phyloP scores from a whole-genome alignment of 2,329 filamentous ascomycete genomes.

The Clonostachys chloroleuca region DNA sequence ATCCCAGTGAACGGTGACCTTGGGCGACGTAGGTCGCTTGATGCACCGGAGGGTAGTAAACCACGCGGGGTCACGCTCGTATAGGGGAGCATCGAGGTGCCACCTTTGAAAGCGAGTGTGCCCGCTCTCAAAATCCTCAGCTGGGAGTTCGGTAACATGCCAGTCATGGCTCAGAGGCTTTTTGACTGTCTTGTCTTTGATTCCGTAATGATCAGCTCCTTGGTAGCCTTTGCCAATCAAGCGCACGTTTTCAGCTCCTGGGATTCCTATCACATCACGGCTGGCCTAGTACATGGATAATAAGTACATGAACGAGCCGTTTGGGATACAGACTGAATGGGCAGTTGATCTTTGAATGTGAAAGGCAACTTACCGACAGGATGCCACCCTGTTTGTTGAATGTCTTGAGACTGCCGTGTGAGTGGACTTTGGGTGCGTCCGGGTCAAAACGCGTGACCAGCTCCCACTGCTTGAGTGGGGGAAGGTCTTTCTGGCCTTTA shows the following conservation, averaged over 20 bases:
- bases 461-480: constrained; percentile 37
- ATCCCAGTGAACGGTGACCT: constrained; percentile 33
- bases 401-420: constrained; percentile 31
- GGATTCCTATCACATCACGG: constrained; percentile 27
- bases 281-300: constrained; percentile 11
- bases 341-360: neutral
- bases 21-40: constrained; percentile 25
- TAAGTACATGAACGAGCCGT: neutral
- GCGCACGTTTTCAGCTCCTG: constrained; percentile 35
- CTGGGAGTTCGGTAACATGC: constrained; percentile 22
- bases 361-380: constrained; percentile 18
- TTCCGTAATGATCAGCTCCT: constrained; percentile 34
- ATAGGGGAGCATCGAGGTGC: constrained; percentile 43
- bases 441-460: constrained; percentile 36
- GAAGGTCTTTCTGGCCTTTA: constrained; percentile 32
- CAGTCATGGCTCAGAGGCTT: constrained; percentile 26
- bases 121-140: constrained; percentile 28
- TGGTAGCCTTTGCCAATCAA: constrained; percentile 39
- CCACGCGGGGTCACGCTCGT: constrained; percentile 31
- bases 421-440: constrained; percentile 29
- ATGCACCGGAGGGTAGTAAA: constrained; percentile 34
- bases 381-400: constrained; percentile 33
- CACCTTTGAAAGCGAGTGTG: constrained; percentile 40
- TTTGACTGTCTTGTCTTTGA: constrained; percentile 25
- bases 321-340: too few relatives aligned